Base-by-base conservation (phyloP, 225 moss, liverwort and hornwort genomes). In the Sphagnum contortum region DNA sequence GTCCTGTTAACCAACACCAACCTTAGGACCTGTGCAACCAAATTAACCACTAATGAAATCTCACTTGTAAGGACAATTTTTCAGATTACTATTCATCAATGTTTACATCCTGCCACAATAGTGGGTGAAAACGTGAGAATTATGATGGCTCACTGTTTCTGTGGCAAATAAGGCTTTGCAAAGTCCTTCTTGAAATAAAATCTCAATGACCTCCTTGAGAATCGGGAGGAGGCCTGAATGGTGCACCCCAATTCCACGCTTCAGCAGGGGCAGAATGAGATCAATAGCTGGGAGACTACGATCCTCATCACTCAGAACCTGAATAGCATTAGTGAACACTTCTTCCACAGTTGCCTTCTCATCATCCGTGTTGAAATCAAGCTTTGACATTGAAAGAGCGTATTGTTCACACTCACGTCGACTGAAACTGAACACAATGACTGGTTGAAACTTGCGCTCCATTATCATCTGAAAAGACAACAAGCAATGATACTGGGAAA, bases 261-360 rank as follows among this genome's bases (percentile, higher is more conserved):
- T 49, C 68, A 83, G 71, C n/a, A 79, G 57, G 3, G 83, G 83
- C 61, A 95, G 77, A 71, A 95, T 84, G 46, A 81, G 71, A 48
- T 84, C 79, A 65, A 95, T 95, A 51, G 94, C 91, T 46, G 91
- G 91, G 67, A 95, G 83, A 67, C 70, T 73, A 61, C 88, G 80
- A 73, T 95, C 94, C 68, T 91, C 94, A 73, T 95, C 91, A 50
- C 77, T 88, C 64, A 95, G 76, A 48, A 89, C 83, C 68, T 91
- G 83, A n/a, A 84, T 72, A 44, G 83, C 79, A 68, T 79, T 79
- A 50, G 68, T 45, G 60, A 79, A 83, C 2, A 83, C 71, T 61
- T 83, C 79, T 61, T 69, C 55, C 4, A 83, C 83, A 45, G 67
- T 71, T 46, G 79, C 55, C 48, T 76, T 83, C 62, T 83, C 83